Conservation (phyloP, 768 basidiomycete genomes). For the Paxillus involutus region DNA sequence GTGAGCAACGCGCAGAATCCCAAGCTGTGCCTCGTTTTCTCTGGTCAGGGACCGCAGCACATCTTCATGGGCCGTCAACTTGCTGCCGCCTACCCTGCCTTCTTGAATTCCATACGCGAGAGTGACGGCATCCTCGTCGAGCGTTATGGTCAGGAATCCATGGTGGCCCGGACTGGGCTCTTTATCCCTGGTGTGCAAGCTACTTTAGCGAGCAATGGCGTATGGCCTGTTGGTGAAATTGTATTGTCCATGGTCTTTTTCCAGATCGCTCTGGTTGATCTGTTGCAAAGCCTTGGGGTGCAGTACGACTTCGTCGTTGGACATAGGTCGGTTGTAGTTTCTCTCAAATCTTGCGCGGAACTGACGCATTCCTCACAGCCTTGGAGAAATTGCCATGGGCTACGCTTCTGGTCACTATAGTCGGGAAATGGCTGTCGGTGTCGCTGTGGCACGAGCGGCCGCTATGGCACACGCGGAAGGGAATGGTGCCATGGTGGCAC, state of each 20-base stretch:
- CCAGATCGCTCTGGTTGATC: slow-evolving; percentile 25
- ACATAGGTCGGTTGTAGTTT: slow-evolving; percentile 9
- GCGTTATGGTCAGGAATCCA: slow-evolving; percentile 14
- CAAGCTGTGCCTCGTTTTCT: slow-evolving; percentile 23
- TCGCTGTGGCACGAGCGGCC: slow-evolving; percentile 24
- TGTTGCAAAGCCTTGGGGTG: slow-evolving; percentile 21
- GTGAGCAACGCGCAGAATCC: slow-evolving; percentile 10
- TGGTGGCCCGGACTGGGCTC: slow-evolving; percentile 22
- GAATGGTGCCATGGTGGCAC: slow-evolving; percentile 25
- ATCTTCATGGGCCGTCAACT: slow-evolving; percentile 28
- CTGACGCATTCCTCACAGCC: slow-evolving; percentile 5
- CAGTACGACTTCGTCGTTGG: slow-evolving; percentile 24
- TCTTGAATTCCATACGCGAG: slow-evolving; percentile 17
- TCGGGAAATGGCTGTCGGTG: slow-evolving; percentile 19
- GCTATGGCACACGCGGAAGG: slow-evolving; percentile 22
- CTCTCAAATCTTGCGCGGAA: not conserved
- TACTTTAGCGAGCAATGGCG: slow-evolving; percentile 8
- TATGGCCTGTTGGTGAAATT: slow-evolving; percentile 23
- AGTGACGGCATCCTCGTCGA: slow-evolving; percentile 22
- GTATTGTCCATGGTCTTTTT: slow-evolving; percentile 23
- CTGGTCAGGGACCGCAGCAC: slow-evolving; percentile 28
- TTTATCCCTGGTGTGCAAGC: slow-evolving; percentile 16
- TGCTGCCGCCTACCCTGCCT: slow-evolving; percentile 17
- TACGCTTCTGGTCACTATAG: slow-evolving; percentile 26
- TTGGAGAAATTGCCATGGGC: slow-evolving; percentile 28